Evolutionary conservation across 768 basidiomycete genomes (phyloP), one percentile per base, ranked within the genome.

Genomic region (Naganishia friedmannii): DNA sequence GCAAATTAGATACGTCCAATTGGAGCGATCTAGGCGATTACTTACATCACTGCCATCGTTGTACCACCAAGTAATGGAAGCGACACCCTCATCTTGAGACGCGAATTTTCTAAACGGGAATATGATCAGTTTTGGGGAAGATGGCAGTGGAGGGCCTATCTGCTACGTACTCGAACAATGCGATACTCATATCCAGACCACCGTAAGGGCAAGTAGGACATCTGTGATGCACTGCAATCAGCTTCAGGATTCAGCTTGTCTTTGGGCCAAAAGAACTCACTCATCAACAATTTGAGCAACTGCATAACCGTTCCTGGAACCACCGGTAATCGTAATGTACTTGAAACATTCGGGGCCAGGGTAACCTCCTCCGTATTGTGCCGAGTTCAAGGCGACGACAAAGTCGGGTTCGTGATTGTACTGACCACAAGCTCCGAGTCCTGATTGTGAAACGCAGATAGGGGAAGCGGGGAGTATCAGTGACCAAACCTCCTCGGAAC

Each of bases 291-390:
- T 85, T 1, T 69, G 77, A 12, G 89, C 89, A 0, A 69, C 66
- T 9, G 86, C 81, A 0, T 85, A 85, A 2, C 70, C 70, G 45
- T 65, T 65, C 66, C 48, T 67, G 76, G 85, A 86, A 70, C 88
- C 88, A 31, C 83, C 82, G 9, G 82, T 81, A 79, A 91, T 86
- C 17, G 84, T 85, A 72, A 91, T 87, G 29, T 71, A 74, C 75
- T 85, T 80, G 79, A 84, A 85, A 79, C 90, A 91, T 46, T 86
- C 51, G 31, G 86, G 86, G 8, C 88, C 86, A 12, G 89, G 88
- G 79, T 86, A 89, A 5, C 86, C 85, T 46, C 67, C 70, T 10
- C 88, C 87, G 73, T 80, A 89, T 82, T 87, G 83, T 76, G 84
- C 69, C 56, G 72, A 67, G 42, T 73, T 70, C 6, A 73, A 31